Evolutionary conservation across 305 asterid species (phyloP), one percentile per base, ranked within the genome.

Genomic region (Fraxinus greggii): DNA sequence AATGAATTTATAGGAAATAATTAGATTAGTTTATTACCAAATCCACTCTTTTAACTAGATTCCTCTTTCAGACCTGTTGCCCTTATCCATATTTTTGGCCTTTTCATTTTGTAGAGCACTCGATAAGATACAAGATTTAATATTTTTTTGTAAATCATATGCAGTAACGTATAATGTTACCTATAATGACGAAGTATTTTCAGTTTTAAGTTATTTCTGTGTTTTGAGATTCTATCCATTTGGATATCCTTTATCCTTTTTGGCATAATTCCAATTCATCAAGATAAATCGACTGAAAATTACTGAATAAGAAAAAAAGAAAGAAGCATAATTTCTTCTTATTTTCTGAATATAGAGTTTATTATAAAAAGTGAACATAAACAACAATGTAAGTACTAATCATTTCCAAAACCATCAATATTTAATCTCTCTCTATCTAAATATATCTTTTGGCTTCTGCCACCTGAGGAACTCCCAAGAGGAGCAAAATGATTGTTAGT

Each of bases 221-320:
- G 77, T 83, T 78, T 65, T 78, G 83, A 84, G 77, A 84, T 75
- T 75, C 74, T 83, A 31, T 77, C 56, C 81, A 8, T 65, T 79
- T 69, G 3, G 10, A 29, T 42, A 84, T 77, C 7, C 7, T 80
- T 72, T 79, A 67, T 65, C 59, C 70, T 80, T 78, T n/a, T 80
- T 82, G 75, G 84, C 88, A 85, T 36, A 79, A 63, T 2, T 59
- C 69, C 32, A 63, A 80, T 83, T 81, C 61, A 79, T 77, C 59
- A 2, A 63, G 78, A 78, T 51, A 19, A 78, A 75, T 76, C 24
- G 77, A 65, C 84, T 29, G 83, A 80, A 84, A 33, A 54, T 82
- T 51, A 80, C 87, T 32, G 72, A 79, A 72, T 69, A 76, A 85
- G 78, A 78, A 70, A 78, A 65, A 1, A 3, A 45, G 29, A 83